Base-by-base conservation (phyloP, 306 rosid species). In the Dalbergia cochinchinensis region DNA sequence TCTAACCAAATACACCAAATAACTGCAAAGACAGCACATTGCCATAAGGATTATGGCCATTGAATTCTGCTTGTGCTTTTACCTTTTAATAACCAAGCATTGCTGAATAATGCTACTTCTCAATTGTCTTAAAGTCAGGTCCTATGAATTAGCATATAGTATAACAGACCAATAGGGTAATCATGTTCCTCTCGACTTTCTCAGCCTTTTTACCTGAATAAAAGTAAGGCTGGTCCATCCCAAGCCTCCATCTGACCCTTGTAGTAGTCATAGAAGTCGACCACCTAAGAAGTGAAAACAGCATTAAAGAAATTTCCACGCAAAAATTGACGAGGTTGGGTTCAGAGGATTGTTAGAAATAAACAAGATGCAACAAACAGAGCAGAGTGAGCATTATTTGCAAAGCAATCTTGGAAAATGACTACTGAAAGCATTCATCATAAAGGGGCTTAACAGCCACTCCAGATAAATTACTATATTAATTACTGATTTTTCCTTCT, bases 161-260 rank as follows among this genome's bases (percentile, higher is more conserved):
- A 26, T 26, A 67, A 74, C 10, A 6, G n/a, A 31, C 16, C 48
- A 68, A 73, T 48, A 71, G 55, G 69, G 67, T 35, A 79, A 73
- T 31, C 68, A 74, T 44, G 41, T n/a, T 73, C 60, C 79, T 20
- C 73, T 73, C 16, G 45, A 18, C n/a, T 51, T 59, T 59, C 16
- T 47, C 22, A 61, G 53, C 80, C 58, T 54, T 34, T 35, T 79
- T 85, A 95, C 99, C 99, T 93, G 94, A 95, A 95, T 86, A 95
- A 89, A 65, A 95, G 93, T 79, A 95, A 88, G 83, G 99, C 99
- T 15, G 99, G 99, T 85, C 99, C 99, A 84, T 95, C 99, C 99
- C 99, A 95, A 78, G 99, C 91, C 85, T 95, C 99, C 99, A 95
- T 95, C 89, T 95, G 99, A 89, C 99, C 99, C 88, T 95, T 92